A percentile compares a stretch with the other conserved stretches of the same genome.
Evolutionary conservation across 306 rosid genomes (phyloP).

Genomic region (Sophora flavescens): DNA sequence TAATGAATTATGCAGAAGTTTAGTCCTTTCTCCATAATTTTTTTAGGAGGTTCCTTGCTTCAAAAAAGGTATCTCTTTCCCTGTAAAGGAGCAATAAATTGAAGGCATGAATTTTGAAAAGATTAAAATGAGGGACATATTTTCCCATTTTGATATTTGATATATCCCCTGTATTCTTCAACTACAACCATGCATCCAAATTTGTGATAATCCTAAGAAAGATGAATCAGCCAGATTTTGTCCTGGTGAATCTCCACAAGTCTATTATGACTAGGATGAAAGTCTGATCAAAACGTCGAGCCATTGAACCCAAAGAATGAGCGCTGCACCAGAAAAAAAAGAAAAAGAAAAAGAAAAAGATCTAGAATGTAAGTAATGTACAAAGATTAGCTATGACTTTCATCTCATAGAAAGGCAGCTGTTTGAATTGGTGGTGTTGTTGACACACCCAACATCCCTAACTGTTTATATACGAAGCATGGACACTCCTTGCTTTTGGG

Average conservation of each 20-base stretch:
- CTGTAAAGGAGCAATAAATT: slow-evolving; percentile 5
- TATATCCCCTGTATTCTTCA: slow-evolving; percentile 26
- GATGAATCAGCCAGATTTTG: slow-evolving; percentile 23
- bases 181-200: slow-evolving; percentile 42
- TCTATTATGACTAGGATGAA: slow-evolving; percentile 13
- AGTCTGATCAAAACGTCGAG: slow-evolving; percentile 73
- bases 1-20: too few species aligned
- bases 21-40: too few species aligned
- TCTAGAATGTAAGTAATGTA: slow-evolving; percentile 25
- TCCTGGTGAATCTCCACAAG: slow-evolving; percentile 29
- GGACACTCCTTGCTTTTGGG: too few species aligned
- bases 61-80: background rate
- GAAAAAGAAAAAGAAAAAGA: slow-evolving; percentile 30
- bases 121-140: slow-evolving; percentile 14
- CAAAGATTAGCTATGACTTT: background rate
- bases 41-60: background rate
- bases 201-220: slow-evolving; percentile 31
- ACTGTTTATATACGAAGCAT: background rate
- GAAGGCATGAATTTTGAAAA: slow-evolving; percentile 11
- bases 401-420: slow-evolving; percentile 12
- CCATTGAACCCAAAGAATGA: slow-evolving; percentile 89
- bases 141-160: slow-evolving; percentile 30
- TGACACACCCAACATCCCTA: slow-evolving; percentile 12
- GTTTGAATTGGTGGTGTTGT: slow-evolving; percentile 5
- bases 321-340: slow-evolving; percentile 73